These are phyloP conservation scores for Scheffersomyces quercinus DNA, from an alignment of 1,139 yeast species.

Conservation along the genomic window DNA sequence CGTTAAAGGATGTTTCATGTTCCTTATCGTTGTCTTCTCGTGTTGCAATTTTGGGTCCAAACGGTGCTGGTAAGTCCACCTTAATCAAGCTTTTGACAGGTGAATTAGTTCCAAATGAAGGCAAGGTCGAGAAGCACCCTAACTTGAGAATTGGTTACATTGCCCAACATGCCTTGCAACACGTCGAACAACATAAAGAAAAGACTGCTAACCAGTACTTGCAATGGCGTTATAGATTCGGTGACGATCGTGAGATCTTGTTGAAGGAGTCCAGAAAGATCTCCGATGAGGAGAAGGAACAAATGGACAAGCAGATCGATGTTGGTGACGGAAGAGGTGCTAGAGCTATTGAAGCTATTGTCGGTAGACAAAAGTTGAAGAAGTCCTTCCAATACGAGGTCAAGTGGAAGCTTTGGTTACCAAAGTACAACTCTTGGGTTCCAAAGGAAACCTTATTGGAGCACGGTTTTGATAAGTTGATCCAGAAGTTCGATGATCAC, in stretches of 20 bases:
- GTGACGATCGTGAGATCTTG: slow-evolving; percentile 96
- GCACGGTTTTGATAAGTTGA: slow-evolving; percentile 82
- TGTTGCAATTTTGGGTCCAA: slow-evolving; percentile 95
- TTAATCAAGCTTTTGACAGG: slow-evolving; percentile 90
- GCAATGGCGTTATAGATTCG: slow-evolving; percentile 97
- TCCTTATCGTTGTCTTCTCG: slow-evolving; percentile 89
- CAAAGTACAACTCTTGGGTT: slow-evolving; percentile 92
- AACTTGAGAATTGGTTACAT: slow-evolving; percentile 97
- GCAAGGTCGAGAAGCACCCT: slow-evolving; percentile 96
- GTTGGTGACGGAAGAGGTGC: slow-evolving; percentile 87
- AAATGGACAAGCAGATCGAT: slow-evolving; percentile 78
- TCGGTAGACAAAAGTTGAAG: slow-evolving; percentile 95
- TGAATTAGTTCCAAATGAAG: slow-evolving; percentile 81
- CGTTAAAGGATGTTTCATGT: slow-evolving; percentile 77
- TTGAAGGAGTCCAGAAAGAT: slow-evolving; percentile 90
- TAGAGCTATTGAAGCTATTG: slow-evolving; percentile 87
- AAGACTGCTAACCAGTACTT: slow-evolving; percentile 96
- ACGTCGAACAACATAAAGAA: slow-evolving; percentile 95
- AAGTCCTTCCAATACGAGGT: slow-evolving; percentile 95
- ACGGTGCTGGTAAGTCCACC: slow-evolving; percentile 99
- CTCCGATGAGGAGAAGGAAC: slow-evolving; percentile 76
- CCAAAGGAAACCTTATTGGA: slow-evolving; percentile 77
- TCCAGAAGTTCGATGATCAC: slow-evolving; percentile 95
- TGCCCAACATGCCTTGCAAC: slow-evolving; percentile 98
- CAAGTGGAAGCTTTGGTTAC: slow-evolving; percentile 92